A percentile compares a stretch with the other conserved stretches of the same genome.
Conservation (phyloP, 2,329 filamentous ascomycete genomes). For the Dryadomyces quercivorus region DNA sequence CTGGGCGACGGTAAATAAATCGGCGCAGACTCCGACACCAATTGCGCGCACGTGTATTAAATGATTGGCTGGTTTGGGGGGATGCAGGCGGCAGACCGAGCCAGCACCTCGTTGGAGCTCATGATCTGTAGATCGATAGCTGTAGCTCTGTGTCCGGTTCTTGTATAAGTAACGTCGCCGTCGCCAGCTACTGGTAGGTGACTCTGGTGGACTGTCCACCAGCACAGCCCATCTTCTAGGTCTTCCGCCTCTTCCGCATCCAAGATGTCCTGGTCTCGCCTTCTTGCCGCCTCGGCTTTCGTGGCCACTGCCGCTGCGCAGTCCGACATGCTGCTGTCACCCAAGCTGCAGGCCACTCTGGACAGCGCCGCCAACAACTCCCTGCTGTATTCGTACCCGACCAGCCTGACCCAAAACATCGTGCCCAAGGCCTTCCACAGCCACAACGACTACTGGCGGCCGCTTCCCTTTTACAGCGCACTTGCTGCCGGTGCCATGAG, state of each 20-base stretch:
- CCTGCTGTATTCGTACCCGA: slow-evolving; percentile 34
- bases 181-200: too few species aligned
- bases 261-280: background rate
- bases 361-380: slow-evolving; percentile 19
- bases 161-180: too few species aligned
- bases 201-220: background rate
- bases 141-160: too few species aligned
- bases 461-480: slow-evolving; percentile 50
- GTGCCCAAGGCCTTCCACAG: slow-evolving; percentile 48
- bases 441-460: slow-evolving; percentile 61
- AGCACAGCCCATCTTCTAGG: background rate
- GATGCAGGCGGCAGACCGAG: background rate
- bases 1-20: too few species aligned
- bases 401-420: slow-evolving; percentile 39
- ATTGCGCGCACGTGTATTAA: background rate
- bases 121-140: too few species aligned
- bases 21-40: too few species aligned
- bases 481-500: slow-evolving; percentile 46
- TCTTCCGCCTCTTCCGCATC: background rate
- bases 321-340: slow-evolving; percentile 10
- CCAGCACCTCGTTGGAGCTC: background rate
- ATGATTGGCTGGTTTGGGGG: background rate
- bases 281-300: background rate
- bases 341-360: slow-evolving; percentile 9
- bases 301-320: background rate